Percentiles rank a stretch among this genome's conserved stretches.
These are phyloP conservation scores for Ustilago shanxiensis DNA, from an alignment of 1,284 basidiomycete genomes.

Conservation along the genomic window DNA sequence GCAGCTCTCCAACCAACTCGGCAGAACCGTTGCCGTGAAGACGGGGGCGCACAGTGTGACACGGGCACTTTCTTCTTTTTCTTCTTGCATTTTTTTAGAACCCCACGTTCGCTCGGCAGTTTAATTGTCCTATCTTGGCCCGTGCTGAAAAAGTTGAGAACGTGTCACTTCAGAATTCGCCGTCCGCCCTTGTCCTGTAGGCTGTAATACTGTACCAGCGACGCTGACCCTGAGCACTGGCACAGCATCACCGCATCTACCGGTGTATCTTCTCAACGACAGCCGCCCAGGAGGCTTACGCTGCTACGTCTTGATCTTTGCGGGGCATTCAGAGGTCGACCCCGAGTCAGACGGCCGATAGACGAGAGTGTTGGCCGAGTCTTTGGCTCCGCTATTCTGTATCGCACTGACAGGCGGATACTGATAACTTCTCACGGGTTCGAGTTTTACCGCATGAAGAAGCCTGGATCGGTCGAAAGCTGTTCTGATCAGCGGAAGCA, in stretches of 20 bases:
- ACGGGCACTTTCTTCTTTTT: constrained; percentile 20
- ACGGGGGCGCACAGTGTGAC: constrained; percentile 33
- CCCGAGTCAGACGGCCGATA: neutral
- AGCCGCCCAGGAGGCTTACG: neutral
- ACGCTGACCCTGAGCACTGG: neutral
- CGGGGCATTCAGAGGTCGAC: neutral
- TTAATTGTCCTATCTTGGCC: constrained; percentile 11
- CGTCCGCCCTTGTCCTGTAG: constrained; percentile 23
- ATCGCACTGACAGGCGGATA: too few relatives aligned
- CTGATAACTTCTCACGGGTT: neutral
- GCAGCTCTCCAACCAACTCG: neutral
- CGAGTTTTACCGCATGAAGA: too few relatives aligned
- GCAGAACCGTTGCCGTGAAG: constrained; percentile 1
- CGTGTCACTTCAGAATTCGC: constrained; percentile 39
- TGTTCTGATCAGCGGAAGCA: too few relatives aligned
- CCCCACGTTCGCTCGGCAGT: constrained; percentile 44
- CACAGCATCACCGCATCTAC: neutral
- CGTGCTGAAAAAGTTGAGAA: constrained; percentile 33
- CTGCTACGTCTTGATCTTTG: neutral
- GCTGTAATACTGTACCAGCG: too few relatives aligned
- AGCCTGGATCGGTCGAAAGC: too few relatives aligned
- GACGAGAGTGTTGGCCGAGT: too few relatives aligned
- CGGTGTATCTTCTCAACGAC: too few relatives aligned
- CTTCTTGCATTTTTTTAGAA: constrained; percentile 6
- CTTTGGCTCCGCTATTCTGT: too few relatives aligned